These are phyloP conservation scores for Fabrea salina DNA, from an alignment of 169 alveolate species.

Conservation along the genomic window DNA sequence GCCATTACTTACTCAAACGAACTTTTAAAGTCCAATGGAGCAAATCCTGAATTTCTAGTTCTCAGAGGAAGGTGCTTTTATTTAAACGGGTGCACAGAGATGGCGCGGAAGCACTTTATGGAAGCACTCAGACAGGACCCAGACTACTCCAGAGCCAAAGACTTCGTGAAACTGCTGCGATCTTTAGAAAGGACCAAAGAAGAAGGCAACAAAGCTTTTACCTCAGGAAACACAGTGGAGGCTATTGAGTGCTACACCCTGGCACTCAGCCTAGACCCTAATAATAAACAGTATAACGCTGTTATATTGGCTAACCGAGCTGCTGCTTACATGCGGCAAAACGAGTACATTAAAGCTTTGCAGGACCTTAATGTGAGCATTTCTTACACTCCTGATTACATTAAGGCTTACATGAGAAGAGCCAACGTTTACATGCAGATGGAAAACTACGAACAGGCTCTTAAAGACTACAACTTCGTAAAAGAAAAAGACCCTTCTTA, in stretches of 20 bases:
- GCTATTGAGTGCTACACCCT: conserved; percentile 75
- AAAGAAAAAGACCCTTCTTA: conserved; percentile 61
- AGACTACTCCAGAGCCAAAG: conserved; percentile 58
- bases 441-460: conserved; percentile 73
- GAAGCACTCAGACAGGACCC: conserved; percentile 69
- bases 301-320: conserved; percentile 73
- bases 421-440: conserved; percentile 61
- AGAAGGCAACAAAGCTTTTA: conserved; percentile 63
- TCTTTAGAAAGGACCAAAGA: conserved; percentile 62
- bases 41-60: conserved; percentile 34
- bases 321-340: conserved; percentile 50
- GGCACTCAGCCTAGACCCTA: conserved; percentile 68
- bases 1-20: too few relatives aligned
- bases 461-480: conserved; percentile 63
- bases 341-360: conserved; percentile 60
- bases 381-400: conserved; percentile 61
- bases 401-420: conserved; percentile 74
- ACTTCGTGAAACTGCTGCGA: conserved; percentile 39
- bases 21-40: background rate
- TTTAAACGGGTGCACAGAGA: background rate
- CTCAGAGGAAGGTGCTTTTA: background rate
- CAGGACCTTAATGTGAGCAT: conserved; percentile 65
- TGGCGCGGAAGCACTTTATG: background rate
- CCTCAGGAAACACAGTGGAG: conserved; percentile 46
- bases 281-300: conserved; percentile 59